Evolutionary conservation across 768 basidiomycete genomes (phyloP).

Genomic region (Cystobasidiopsis lactophilus): DNA sequence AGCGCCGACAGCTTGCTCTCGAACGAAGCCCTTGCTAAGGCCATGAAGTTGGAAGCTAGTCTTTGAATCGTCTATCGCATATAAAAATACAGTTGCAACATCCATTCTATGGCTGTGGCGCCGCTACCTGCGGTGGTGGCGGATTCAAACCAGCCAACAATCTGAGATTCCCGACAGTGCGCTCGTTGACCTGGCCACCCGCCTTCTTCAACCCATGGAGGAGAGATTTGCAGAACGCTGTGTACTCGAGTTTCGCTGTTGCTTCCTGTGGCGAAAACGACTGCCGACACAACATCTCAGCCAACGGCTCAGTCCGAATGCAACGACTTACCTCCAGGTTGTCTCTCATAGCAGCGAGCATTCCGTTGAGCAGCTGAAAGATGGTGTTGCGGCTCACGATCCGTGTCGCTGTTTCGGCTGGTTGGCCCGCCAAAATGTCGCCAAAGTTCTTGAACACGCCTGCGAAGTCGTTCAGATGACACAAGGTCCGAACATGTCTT

Average conservation of each 20-base stretch:
- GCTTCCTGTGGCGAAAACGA: neutral
- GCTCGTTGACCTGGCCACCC: neutral
- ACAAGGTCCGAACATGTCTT: too few relatives aligned
- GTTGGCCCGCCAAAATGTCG: neutral
- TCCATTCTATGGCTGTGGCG: too few relatives aligned
- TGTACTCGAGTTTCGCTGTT: neutral
- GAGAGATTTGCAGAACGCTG: neutral
- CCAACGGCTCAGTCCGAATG: neutral
- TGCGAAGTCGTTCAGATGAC: neutral
- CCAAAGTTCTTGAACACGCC: neutral
- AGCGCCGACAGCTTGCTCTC: too few relatives aligned
- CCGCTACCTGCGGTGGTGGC: too few relatives aligned
- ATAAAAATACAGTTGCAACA: too few relatives aligned
- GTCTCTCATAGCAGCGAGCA: constrained; percentile 9
- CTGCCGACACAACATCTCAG: neutral
- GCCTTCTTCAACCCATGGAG: neutral
- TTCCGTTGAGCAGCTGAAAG: neutral
- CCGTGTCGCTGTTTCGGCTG: neutral
- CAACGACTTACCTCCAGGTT: constrained; percentile 8
- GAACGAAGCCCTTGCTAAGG: too few relatives aligned
- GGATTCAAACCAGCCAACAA: neutral
- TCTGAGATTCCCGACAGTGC: neutral
- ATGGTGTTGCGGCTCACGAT: neutral
- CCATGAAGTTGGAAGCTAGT: too few relatives aligned
- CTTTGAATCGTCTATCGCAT: too few relatives aligned